A percentile compares a stretch with the other conserved stretches of the same genome.
phyloP scores from a whole-genome alignment of 768 basidiomycete species.

The Xanthoconium stramineum region DNA sequence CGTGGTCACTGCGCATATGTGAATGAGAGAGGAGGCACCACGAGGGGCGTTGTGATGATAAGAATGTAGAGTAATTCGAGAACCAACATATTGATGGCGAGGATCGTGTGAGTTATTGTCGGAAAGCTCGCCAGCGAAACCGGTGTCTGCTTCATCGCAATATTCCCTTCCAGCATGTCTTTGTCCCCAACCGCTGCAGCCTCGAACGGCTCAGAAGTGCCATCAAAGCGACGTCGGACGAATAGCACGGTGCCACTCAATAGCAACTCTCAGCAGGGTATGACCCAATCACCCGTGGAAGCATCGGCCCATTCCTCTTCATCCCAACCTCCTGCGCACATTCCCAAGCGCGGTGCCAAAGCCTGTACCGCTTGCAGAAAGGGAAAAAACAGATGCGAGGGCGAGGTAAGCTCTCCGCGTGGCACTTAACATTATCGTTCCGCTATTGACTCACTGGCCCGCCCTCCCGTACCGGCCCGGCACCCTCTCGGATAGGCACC shows the following conservation, averaged over 20 bases:
- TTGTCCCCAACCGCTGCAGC: conserved; percentile 59
- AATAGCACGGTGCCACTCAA: conserved; percentile 25
- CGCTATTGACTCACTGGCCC: conserved; percentile 56
- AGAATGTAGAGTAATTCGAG: background rate
- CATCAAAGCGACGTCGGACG: conserved; percentile 58
- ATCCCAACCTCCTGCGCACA: conserved; percentile 48
- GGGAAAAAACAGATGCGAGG: conserved; percentile 92
- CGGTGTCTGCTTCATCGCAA: conserved; percentile 14
- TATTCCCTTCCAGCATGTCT: conserved; percentile 47
- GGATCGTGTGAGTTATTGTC: conserved; percentile 7
- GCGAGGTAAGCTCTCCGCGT: conserved; percentile 59
- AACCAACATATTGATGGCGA: background rate
- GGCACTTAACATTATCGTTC: conserved; percentile 40
- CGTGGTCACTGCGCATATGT: background rate
- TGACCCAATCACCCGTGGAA: conserved; percentile 38
- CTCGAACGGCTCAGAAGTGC: conserved; percentile 53
- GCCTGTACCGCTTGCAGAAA: conserved; percentile 88
- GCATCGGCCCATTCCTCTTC: conserved; percentile 25
- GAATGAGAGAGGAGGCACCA: background rate
- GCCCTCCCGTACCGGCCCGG: conserved; percentile 75
- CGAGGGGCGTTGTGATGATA: background rate
- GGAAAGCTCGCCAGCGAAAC: conserved; percentile 13
- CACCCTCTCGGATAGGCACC: conserved; percentile 62
- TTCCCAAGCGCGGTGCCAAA: conserved; percentile 85
- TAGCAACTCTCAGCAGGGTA: conserved; percentile 15